Base-by-base conservation (phyloP, 768 basidiomycete genomes). In the Hypholoma sublateritium region DNA sequence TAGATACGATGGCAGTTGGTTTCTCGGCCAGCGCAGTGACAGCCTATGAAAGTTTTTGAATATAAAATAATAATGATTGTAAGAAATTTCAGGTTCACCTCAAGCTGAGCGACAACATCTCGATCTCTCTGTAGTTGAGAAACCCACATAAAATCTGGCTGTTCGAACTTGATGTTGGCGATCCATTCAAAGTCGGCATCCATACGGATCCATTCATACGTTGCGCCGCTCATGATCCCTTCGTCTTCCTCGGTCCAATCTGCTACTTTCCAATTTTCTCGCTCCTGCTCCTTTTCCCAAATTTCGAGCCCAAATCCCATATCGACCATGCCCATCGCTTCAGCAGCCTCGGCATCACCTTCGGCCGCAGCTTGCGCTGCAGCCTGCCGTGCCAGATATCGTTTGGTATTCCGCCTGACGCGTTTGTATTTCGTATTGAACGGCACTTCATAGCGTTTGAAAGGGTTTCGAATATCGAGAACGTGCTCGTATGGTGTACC, bases 181-280 rank as follows among this genome's bases (percentile, higher is more conserved):
- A 98, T 91, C 97, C 97, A 99, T 74, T 99, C 97, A 70, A 97
- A 95, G 69, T 99, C 97, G 14, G 97, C 95, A 67, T 99, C 97
- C 81, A 98, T 92, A 60, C 97, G 80, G 57, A 99, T 98, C 96
- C 96, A 99, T 73, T 99, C 97, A 72, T 98, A 99, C 3, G 94
- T 96, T 60, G 96, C 95, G 16, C 92, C 92, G 37, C 89, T 87
- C 93, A 98, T 96, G 42, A 82, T 79, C 58, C 89, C 86, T 67
- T 97, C 95, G 58, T 98, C 95, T 62, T 97, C 94, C 65, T 97
- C 95, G 4, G 91, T 92, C 97, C 97, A 98, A 69, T 98, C 95
- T 5, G 91, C 90, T 3, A 98, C 95, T 69, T 91, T 91, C 97
- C 96, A 98, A 59, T 88, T 89, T 69, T 93, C 91, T 44, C 93